Base-by-base conservation (phyloP, 1,284 basidiomycete species). In the Leccinum ponderosum region DNA sequence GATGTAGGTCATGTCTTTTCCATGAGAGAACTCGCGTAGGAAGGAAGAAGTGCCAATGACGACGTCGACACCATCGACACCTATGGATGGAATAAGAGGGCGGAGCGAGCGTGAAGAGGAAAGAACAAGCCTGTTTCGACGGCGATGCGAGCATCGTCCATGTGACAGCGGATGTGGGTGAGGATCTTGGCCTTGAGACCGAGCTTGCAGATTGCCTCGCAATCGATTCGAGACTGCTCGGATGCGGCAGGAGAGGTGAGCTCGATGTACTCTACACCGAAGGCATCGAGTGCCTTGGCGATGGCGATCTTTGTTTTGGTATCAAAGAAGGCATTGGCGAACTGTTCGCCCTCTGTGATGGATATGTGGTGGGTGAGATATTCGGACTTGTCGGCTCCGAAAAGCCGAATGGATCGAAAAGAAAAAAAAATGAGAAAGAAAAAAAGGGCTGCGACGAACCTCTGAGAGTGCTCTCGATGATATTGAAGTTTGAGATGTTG, bases 251-350 rank as follows among this genome's bases (percentile, higher is more conserved):
- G 97, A 22, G 96, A 98, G 27, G 97, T 99, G 73, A 99, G 89
- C 77, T 99, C 97, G 75, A 99, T 97, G 85, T 98, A 99, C 77
- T 99, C 97, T 64, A 99, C 97, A 74, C 97, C 97, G 73, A 98
- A 98, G 56, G 94, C 95, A 82, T 97, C 95, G 58, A 97, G 87
- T 33, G 92, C 95, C 83, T 91, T 96, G 69, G 97, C 97, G 70
- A 99, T 99, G 76, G 96, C 95, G 77, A 98, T 98, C 87, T 99
- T 99, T 81, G 96, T 99, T 84, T 97, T 96, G 75, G 95, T 96
- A 77, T 97, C 96, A 77, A 98, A 98, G 84, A 98, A 99, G 59
- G 97, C 97, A 73, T 98, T 99, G 66, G 97, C 97, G 72, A 99
- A 99, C 78, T 99, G 95, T 80, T 99, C 94, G 70, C 97, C 95